Evolutionary conservation across 192 early-diverging fungal genomes (phyloP).

Genomic region (Cetraspora pellucida): DNA sequence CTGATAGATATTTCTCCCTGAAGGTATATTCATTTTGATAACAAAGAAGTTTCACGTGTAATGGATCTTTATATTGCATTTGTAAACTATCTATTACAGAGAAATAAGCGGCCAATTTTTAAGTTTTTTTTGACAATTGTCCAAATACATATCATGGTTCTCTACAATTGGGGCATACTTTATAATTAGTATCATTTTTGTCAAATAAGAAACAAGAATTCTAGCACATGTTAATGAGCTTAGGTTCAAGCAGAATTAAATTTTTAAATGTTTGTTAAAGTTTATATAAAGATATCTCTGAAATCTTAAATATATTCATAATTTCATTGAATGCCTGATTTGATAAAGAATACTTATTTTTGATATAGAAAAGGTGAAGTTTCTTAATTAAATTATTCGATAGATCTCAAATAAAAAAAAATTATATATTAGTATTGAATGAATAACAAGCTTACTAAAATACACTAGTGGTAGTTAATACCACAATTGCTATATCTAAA

Average conservation of each 20-base stretch:
- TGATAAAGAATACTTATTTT: neutral
- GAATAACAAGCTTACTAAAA: too few species aligned
- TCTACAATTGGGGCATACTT: neutral
- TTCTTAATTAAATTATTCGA: neutral
- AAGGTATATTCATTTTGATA: neutral
- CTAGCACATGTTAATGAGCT: neutral
- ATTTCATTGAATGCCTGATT: neutral
- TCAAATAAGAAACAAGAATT: neutral
- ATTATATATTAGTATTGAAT: too few species aligned
- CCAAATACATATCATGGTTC: neutral
- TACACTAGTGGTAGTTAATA: too few species aligned
- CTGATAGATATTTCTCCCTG: neutral
- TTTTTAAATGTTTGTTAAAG: neutral
- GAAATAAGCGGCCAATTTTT: neutral
- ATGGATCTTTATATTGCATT: neutral
- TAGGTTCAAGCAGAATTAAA: neutral
- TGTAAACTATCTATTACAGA: slow-evolving; percentile 2
- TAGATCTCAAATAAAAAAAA: neutral
- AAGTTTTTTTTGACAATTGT: neutral
- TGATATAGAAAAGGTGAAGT: neutral
- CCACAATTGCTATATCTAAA: too few species aligned
- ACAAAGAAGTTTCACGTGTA: neutral
- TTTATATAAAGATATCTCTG: neutral
- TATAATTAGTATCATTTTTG: neutral
- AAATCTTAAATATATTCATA: neutral